phyloP scores from a whole-genome alignment of 805 yeast species.

The Candida adriatica region DNA sequence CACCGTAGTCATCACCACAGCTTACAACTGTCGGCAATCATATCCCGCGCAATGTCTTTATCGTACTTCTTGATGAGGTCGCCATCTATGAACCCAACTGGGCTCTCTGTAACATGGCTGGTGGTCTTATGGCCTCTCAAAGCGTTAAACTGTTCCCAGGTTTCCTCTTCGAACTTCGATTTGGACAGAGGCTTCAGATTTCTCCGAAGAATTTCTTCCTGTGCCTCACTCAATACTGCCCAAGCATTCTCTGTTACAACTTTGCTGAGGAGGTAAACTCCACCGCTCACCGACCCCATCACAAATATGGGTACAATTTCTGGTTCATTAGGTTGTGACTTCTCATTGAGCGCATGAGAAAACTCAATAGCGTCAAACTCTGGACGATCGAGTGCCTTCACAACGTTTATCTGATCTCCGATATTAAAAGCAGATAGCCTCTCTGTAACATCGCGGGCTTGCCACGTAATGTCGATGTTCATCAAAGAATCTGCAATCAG shows the following conservation, averaged over 20 bases:
- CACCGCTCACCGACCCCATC: slow-evolving; percentile 23
- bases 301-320: slow-evolving; percentile 17
- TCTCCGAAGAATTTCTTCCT: slow-evolving; percentile 1
- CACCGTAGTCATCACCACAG: slow-evolving; percentile 3
- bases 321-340: background rate
- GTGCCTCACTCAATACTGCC: slow-evolving; percentile 3
- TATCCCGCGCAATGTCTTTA: slow-evolving; percentile 2
- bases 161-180: slow-evolving; percentile 1
- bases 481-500: slow-evolving; percentile 15
- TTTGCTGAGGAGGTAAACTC: slow-evolving; percentile 18
- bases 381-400: slow-evolving; percentile 9
- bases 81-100: slow-evolving; percentile 14
- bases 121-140: slow-evolving; percentile 5
- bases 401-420: slow-evolving; percentile 20
- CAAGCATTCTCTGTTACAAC: slow-evolving; percentile 3
- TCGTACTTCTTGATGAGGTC: slow-evolving; percentile 10
- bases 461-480: slow-evolving; percentile 7
- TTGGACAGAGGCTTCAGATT: slow-evolving; percentile 7
- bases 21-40: slow-evolving; percentile 5
- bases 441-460: slow-evolving; percentile 1
- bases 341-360: slow-evolving; percentile 1
- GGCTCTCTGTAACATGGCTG: slow-evolving; percentile 1
- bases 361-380: background rate
- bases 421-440: slow-evolving; percentile 15
- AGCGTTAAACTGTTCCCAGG: slow-evolving; percentile 2